Evolutionary conservation across 768 basidiomycete species (phyloP).

Genomic region (Cubamyces lactineus): DNA sequence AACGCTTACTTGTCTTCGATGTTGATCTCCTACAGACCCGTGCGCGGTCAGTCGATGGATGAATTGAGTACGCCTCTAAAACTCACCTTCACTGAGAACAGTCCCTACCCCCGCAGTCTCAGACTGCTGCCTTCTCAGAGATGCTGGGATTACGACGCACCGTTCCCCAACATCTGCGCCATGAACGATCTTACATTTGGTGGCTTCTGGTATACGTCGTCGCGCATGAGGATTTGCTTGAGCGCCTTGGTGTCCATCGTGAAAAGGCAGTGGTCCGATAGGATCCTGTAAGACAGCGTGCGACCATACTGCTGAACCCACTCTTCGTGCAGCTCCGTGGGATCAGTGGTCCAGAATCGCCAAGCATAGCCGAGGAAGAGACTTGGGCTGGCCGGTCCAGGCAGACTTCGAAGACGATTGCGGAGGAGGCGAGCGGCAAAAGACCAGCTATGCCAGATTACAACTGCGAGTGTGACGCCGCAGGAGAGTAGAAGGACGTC

Average conservation of each 20-base stretch:
- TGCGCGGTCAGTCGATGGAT: not conserved
- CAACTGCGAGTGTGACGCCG: not conserved
- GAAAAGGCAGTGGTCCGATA: slow-evolving; percentile 9
- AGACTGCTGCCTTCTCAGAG: not conserved
- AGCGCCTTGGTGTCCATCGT: slow-evolving; percentile 61
- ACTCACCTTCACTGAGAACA: slow-evolving; percentile 45
- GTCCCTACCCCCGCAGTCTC: slow-evolving; percentile 42
- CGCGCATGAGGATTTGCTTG: slow-evolving; percentile 62
- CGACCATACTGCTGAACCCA: slow-evolving; percentile 2
- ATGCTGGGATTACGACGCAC: slow-evolving; percentile 26
- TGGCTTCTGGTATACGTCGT: slow-evolving; percentile 61
- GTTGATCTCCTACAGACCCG: slow-evolving; percentile 32
- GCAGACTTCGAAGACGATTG: not conserved
- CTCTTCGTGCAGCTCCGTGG: slow-evolving; percentile 11
- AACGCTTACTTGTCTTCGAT: slow-evolving; percentile 41
- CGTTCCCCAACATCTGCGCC: slow-evolving; percentile 46
- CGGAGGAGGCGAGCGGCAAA: not conserved
- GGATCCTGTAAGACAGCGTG: slow-evolving; percentile 3
- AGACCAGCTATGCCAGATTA: not conserved
- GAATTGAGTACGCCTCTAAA: not conserved
- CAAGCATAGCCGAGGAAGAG: slow-evolving; percentile 2
- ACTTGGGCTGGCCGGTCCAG: not conserved
- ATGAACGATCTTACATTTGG: slow-evolving; percentile 42
- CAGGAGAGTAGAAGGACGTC: not conserved
- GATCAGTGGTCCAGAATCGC: slow-evolving; percentile 6